Evolutionary conservation across 2,329 filamentous ascomycete genomes (phyloP), one percentile per base, ranked within the genome.

Genomic region (Calonectria leucothoes): DNA sequence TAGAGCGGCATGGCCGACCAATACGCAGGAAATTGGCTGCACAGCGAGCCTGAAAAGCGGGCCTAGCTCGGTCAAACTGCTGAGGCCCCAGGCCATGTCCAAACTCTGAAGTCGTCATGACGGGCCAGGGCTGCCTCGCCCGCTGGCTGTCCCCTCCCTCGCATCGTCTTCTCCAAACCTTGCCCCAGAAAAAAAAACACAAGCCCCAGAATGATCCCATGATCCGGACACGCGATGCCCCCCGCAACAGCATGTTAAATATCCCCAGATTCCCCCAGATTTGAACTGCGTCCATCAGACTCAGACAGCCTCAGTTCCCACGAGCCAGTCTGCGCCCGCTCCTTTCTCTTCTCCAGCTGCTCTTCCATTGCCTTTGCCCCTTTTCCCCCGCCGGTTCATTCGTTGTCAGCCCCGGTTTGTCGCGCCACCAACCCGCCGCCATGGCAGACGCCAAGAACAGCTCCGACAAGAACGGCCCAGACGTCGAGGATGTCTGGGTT

Each of bases 401-500:
- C 23, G 12, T 27, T 12, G 10, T 29, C 7, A 52, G 14, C 15
- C 23, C 49, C n/a, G 25, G 25, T 37, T 23, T 0, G 7, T 10
- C 55, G 33, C 55, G 33, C 33, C n/a, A 39, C 51, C 27, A 57
- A n/a, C 51, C 20, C 45, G 10, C 25, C 23, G 27, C 55, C 55
- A 61, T 61, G 55, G 55, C 55, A 25, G 55, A 61, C 55, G 23
- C 55, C 55, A 61, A 61, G 33, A 23, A 61, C 14, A 61, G 55
- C 55, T 61, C 55, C 15, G 55, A 61, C 23, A 61, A 61, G 39
- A 39, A 33, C 25, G 20, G 39, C 39, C 10, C 59, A 10, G 39
- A 64, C 59, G 52, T 57, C 52, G 33, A 59, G 3, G 67, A 70
- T 37, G 67, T 70, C 55, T 70, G 67, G 67, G 67, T 64, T 29